Conservation (phyloP, 257 asterid genomes). For the Capsicum chinense region DNA sequence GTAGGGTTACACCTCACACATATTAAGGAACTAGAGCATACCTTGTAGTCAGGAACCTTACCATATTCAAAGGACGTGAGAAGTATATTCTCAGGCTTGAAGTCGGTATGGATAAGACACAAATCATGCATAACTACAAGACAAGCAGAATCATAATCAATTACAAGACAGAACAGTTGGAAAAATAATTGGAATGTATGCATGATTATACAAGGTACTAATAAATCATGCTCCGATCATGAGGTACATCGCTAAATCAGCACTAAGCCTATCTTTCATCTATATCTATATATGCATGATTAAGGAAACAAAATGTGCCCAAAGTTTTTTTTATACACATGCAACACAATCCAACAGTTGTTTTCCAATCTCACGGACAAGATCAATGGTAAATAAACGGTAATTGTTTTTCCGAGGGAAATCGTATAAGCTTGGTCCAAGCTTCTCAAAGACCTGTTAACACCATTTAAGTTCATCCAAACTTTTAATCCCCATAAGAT, state of each 20-base stretch:
- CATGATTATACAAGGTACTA: neutral
- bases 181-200: neutral
- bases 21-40: too few relatives aligned
- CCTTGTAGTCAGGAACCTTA: slow-evolving; percentile 59
- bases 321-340: slow-evolving; percentile 73
- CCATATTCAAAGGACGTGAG: slow-evolving; percentile 76
- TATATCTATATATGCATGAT: neutral
- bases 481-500: slow-evolving; percentile 64
- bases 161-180: too few relatives aligned
- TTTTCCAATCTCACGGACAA: too few relatives aligned
- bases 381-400: slow-evolving; percentile 67
- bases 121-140: neutral
- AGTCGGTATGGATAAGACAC: slow-evolving; percentile 37
- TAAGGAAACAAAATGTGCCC: slow-evolving; percentile 1
- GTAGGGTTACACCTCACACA: too few relatives aligned
- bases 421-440: slow-evolving; percentile 99
- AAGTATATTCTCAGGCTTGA: slow-evolving; percentile 96
- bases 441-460: slow-evolving; percentile 99
- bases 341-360: slow-evolving; percentile 90
- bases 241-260: neutral
- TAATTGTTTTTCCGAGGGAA: slow-evolving; percentile 98
- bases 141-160: neutral
- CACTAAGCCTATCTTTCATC: neutral
- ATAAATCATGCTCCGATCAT: neutral
- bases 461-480: slow-evolving; percentile 75